A percentile compares a stretch with the other conserved stretches of the same genome.
phyloP scores from a whole-genome alignment of 2,329 filamentous ascomycete species.

The Colletotrichum simmondsii region DNA sequence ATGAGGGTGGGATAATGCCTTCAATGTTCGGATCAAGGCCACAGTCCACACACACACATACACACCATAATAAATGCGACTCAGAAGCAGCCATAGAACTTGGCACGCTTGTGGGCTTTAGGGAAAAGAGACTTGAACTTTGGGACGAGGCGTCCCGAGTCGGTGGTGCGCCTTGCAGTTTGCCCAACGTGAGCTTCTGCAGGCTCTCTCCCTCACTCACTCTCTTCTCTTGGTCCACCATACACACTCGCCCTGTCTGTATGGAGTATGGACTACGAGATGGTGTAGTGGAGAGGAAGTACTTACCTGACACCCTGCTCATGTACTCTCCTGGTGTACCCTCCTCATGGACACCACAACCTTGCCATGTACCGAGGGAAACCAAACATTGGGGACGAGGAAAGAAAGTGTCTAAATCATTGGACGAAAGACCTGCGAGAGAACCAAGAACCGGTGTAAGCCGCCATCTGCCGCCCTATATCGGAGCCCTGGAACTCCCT shows the following conservation, averaged over 20 bases:
- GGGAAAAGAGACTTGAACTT: not conserved
- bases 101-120: not conserved
- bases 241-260: slow-evolving; percentile 14
- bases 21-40: not conserved
- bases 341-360: too few relatives aligned
- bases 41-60: too few relatives aligned
- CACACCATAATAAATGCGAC: not conserved
- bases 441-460: not conserved
- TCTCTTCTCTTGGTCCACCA: not conserved
- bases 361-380: not conserved
- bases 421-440: not conserved
- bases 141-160: slow-evolving; percentile 9
- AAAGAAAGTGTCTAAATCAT: not conserved
- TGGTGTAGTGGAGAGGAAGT: not conserved
- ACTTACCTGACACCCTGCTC: too few relatives aligned
- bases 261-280: not conserved
- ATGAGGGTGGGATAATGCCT: slow-evolving; percentile 20
- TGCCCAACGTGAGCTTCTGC: slow-evolving; percentile 12
- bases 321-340: too few relatives aligned
- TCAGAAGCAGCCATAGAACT: not conserved
- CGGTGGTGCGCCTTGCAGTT: slow-evolving; percentile 27
- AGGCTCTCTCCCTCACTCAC: not conserved
- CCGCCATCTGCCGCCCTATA: not conserved
- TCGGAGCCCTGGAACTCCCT: slow-evolving; percentile 1
- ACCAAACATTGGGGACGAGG: not conserved